Evolutionary conservation across 768 basidiomycete genomes (phyloP).

Genomic region (Psilocybe subaeruginosa): DNA sequence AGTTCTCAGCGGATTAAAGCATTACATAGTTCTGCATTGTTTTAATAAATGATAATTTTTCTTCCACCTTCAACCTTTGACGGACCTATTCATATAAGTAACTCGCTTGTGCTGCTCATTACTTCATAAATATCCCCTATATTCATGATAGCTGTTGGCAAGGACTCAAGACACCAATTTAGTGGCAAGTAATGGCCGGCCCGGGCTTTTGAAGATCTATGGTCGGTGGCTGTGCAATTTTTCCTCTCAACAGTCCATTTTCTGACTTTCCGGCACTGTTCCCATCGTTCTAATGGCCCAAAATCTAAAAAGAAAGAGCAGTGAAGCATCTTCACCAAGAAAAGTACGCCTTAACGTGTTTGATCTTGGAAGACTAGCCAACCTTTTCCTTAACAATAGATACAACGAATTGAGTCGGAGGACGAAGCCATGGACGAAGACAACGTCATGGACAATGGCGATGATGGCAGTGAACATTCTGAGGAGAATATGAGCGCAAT

Average conservation of each 20-base stretch:
- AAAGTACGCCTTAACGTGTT: conserved; percentile 20
- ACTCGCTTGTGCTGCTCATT: too few relatives aligned
- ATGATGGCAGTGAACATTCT: conserved; percentile 2
- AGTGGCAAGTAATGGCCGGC: not conserved
- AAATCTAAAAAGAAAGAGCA: conserved; percentile 32
- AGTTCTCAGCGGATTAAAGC: too few relatives aligned
- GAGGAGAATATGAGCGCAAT: conserved; percentile 13
- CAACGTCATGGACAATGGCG: not conserved
- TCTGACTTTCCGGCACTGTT: not conserved
- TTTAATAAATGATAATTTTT: too few relatives aligned
- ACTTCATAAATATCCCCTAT: too few relatives aligned
- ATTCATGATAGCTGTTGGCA: too few relatives aligned
- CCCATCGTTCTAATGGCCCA: conserved; percentile 19
- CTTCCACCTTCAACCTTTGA: too few relatives aligned
- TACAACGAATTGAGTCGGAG: conserved; percentile 7
- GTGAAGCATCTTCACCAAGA: conserved; percentile 17
- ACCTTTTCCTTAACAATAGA: conserved; percentile 3
- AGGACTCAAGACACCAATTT: too few relatives aligned
- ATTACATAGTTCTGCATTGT: too few relatives aligned
- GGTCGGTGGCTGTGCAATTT: conserved; percentile 36
- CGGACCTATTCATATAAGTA: too few relatives aligned
- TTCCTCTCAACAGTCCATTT: conserved; percentile 15
- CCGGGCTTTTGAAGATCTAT: not conserved
- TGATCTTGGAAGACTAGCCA: not conserved
- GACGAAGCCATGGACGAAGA: conserved; percentile 3